Conservation (phyloP, 495 filamentous ascomycete species). For the Aspergillus campestris region DNA sequence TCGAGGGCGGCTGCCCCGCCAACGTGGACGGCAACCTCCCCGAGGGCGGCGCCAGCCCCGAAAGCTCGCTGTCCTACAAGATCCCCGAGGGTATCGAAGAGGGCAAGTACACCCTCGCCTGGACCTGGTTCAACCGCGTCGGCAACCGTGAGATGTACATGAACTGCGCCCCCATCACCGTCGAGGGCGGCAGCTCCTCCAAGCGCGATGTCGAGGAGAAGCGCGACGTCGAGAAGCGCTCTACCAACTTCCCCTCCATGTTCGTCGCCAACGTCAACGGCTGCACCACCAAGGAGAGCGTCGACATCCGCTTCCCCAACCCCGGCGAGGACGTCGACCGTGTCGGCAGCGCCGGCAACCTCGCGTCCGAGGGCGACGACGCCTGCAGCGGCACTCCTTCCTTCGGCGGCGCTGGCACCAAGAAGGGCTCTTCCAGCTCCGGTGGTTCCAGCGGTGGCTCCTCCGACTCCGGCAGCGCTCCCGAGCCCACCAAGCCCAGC, state of each 20-base stretch:
- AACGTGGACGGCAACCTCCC: slow-evolving; percentile 36
- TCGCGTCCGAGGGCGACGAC: slow-evolving; percentile 15
- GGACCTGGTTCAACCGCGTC: slow-evolving; percentile 87
- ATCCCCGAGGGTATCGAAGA: slow-evolving; percentile 34
- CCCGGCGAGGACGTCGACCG: slow-evolving; percentile 55
- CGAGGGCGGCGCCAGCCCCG: slow-evolving; percentile 10
- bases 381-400: slow-evolving; percentile 28
- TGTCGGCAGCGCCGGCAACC: slow-evolving; percentile 17
- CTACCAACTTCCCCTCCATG: slow-evolving; percentile 60
- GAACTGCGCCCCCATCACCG: slow-evolving; percentile 72
- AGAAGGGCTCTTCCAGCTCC: slow-evolving; percentile 1
- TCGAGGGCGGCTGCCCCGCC: slow-evolving; percentile 69
- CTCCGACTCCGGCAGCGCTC: slow-evolving; percentile 9
- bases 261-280: slow-evolving; percentile 71
- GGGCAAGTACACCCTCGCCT: slow-evolving; percentile 63
- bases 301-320: slow-evolving; percentile 62
- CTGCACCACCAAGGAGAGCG: slow-evolving; percentile 44
- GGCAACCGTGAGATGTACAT: slow-evolving; percentile 93
- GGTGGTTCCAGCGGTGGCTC: slow-evolving; percentile 7
- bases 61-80: slow-evolving; percentile 31
- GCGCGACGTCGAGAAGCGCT: slow-evolving; percentile 23
- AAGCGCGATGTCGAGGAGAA: slow-evolving; percentile 27
- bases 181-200: slow-evolving; percentile 41
- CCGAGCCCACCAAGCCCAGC: slow-evolving; percentile 20
- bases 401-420: slow-evolving; percentile 19